Conservation (phyloP, 192 early-diverging fungal species). For the Backusella australiensis region DNA sequence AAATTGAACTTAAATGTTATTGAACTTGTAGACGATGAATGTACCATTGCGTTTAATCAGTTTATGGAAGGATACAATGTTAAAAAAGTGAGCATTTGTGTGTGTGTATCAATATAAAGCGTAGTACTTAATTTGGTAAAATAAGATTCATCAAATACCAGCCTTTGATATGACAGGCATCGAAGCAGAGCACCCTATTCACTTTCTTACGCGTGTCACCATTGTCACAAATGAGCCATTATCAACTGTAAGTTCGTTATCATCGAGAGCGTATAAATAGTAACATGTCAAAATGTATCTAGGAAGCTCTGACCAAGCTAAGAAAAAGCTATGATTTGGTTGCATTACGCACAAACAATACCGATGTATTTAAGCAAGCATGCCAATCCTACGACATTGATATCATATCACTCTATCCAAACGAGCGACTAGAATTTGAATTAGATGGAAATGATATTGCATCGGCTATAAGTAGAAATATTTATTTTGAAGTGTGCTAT, state of each 20-base stretch:
- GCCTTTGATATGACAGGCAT: background rate
- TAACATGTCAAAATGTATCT: background rate
- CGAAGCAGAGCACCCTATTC: background rate
- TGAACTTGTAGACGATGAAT: background rate
- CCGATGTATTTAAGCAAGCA: background rate
- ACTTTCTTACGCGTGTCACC: constrained; percentile 1
- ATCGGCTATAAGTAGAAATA: background rate
- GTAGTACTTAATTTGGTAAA: background rate
- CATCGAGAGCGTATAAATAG: background rate
- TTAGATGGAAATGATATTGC: background rate
- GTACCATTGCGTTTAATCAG: background rate
- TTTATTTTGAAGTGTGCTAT: constrained; percentile 15
- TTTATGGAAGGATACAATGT: background rate
- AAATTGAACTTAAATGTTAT: too few relatives aligned
- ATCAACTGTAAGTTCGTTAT: background rate
- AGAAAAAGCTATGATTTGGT: background rate
- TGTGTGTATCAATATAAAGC: background rate
- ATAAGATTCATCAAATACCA: background rate
- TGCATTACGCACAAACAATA: background rate
- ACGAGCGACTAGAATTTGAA: constrained; percentile 7
- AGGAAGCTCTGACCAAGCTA: background rate
- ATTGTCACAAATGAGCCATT: background rate
- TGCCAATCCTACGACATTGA: background rate
- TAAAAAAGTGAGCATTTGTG: background rate
- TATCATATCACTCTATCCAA: constrained; percentile 2